Evolutionary conservation across 1,284 basidiomycete genomes (phyloP), one percentile per base, ranked within the genome.

Genomic region (Ustilago lituana): DNA sequence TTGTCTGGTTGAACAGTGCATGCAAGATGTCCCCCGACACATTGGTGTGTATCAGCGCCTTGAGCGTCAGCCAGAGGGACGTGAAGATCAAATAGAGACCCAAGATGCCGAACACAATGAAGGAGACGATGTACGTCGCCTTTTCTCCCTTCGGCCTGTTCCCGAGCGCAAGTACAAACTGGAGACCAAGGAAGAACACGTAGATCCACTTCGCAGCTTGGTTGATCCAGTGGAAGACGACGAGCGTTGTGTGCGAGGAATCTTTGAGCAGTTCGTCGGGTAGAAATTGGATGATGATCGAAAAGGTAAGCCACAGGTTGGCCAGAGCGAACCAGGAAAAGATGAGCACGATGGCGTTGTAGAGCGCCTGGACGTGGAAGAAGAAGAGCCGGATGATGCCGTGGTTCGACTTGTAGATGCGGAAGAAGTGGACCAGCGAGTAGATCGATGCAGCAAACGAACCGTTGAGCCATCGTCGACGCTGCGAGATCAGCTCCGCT

Each of bases 371-470:
- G 51, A 98, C 85, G 73, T 98, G 94, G 52, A 98, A 91, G 89
- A 92, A 94, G 80, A 92, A 88, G 84, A 97, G 94, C 76, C 94
- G 87, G 35, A 90, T 58, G 78, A 95, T 87, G 0, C 87, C 84
- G 83, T 98, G 95, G 26, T 80, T 90, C 12, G 91, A 93, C 29
- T 93, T 88, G 83, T 96, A 96, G 51, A 97, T 88, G 78, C 95
- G 94, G 75, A 91, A 88, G 83, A 97, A 96, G 82, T 96, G 92
- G 62, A 94, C 86, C 2, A 89, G 90, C 56, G 89, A 90, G 84
- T 97, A 92, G 35, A 97, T 90, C 3, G 93, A 94, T 9, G 92
- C 92, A 2, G 94, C 95, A 87, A 98, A 97, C 6, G 92, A 94
- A 5, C 95, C 95, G 80, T 98, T 98, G 35, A 98, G 86, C 95